These are phyloP conservation scores for Candida qinlingensis DNA, from an alignment of 805 yeast genomes.

Conservation along the genomic window DNA sequence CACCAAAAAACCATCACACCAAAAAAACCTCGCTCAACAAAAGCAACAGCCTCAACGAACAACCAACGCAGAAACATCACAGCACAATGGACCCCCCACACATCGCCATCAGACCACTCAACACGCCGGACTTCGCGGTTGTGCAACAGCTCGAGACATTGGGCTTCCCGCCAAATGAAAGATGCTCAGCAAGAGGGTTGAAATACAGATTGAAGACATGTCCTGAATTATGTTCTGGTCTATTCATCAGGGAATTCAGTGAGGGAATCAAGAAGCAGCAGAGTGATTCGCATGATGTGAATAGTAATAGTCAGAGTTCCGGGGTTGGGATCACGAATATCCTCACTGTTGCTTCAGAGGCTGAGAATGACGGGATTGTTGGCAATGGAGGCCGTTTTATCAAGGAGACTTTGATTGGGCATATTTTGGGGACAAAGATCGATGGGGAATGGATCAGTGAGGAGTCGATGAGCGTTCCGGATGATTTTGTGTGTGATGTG, in stretches of 20 bases:
- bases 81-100: conserved; percentile 40
- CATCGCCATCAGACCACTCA: conserved; percentile 69
- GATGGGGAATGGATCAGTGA: conserved; percentile 44
- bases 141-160: conserved; percentile 54
- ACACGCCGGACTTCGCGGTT: conserved; percentile 64
- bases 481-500: conserved; percentile 5
- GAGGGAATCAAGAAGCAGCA: conserved; percentile 20
- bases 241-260: conserved; percentile 67
- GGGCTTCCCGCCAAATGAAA: conserved; percentile 68
- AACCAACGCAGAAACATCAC: background rate
- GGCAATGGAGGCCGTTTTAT: conserved; percentile 32
- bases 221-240: conserved; percentile 88
- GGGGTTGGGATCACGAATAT: too few species aligned
- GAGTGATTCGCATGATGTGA: too few species aligned
- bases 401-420: conserved; percentile 69
- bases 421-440: conserved; percentile 73
- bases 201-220: conserved; percentile 70
- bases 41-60: background rate
- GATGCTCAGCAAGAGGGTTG: conserved; percentile 59
- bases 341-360: conserved; percentile 23
- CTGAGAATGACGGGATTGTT: conserved; percentile 20
- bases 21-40: background rate
- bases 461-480: conserved; percentile 57
- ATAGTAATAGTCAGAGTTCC: too few species aligned
- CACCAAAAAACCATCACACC: too few species aligned